Conservation (phyloP, 352 stramenopile genomes). For the Phytophthora melonis region DNA sequence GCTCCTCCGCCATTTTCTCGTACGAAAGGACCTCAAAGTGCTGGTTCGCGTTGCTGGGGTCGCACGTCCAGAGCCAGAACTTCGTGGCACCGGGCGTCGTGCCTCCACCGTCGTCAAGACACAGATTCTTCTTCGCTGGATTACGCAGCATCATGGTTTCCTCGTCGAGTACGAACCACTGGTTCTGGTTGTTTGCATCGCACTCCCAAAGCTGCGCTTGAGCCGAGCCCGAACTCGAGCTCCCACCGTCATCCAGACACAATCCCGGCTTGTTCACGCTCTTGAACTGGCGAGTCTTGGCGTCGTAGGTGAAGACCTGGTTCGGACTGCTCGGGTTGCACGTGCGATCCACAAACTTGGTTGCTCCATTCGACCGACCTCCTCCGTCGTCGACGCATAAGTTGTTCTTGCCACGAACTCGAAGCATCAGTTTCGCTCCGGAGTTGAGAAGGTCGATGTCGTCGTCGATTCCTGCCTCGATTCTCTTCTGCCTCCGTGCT, state of each 20-base stretch:
- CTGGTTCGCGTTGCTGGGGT: constrained; percentile 35
- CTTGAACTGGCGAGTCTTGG: constrained; percentile 23
- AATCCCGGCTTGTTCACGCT: constrained; percentile 32
- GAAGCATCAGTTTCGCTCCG: constrained; percentile 34
- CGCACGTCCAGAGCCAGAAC: constrained; percentile 34
- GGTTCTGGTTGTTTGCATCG: constrained; percentile 33
- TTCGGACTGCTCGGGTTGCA: constrained; percentile 38
- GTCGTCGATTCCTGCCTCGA: constrained; percentile 19
- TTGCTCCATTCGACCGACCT: constrained; percentile 26
- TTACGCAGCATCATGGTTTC: constrained; percentile 40
- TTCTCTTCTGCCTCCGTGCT: constrained; percentile 15
- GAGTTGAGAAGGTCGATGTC: constrained; percentile 25
- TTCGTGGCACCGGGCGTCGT: constrained; percentile 16
- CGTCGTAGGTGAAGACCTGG: constrained; percentile 42
- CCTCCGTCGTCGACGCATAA: constrained; percentile 49
- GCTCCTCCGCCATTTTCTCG: constrained; percentile 19
- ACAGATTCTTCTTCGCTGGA: constrained; percentile 36
- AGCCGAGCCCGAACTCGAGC: constrained; percentile 6
- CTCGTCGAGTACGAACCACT: constrained; percentile 37
- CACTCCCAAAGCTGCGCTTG: constrained; percentile 30
- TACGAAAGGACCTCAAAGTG: constrained; percentile 36
- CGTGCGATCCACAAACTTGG: constrained; percentile 22
- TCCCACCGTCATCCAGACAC: constrained; percentile 40
- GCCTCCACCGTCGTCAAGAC: constrained; percentile 38
- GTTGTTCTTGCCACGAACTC: constrained; percentile 34